These are phyloP conservation scores for Calonectria ilicicola DNA, from an alignment of 2,329 filamentous ascomycete species.

Conservation along the genomic window DNA sequence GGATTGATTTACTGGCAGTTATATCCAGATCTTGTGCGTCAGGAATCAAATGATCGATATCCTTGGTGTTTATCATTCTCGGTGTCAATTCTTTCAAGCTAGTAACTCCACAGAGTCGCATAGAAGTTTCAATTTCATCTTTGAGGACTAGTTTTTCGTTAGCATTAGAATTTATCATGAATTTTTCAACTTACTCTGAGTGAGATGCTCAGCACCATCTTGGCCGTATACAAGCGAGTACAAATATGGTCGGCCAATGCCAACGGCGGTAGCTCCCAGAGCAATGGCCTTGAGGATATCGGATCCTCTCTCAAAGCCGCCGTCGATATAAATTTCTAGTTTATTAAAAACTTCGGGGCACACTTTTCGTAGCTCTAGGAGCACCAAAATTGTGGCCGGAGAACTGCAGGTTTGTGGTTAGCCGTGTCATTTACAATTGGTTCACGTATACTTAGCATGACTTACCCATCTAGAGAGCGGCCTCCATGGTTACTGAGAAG, in stretches of 20 bases:
- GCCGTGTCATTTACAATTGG: too few species aligned
- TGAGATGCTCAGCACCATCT: slow-evolving; percentile 63
- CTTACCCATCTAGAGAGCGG: slow-evolving; percentile 62
- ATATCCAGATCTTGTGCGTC: slow-evolving; percentile 10
- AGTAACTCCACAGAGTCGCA: slow-evolving; percentile 41
- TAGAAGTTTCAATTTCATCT: slow-evolving; percentile 41
- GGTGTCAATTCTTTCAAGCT: slow-evolving; percentile 32
- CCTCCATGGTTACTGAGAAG: slow-evolving; percentile 70
- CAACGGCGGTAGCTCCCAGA: slow-evolving; percentile 64
- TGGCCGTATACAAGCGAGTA: slow-evolving; percentile 65
- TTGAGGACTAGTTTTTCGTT: slow-evolving; percentile 30
- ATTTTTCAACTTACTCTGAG: slow-evolving; percentile 60
- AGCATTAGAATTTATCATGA: background rate
- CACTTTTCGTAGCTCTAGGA: slow-evolving; percentile 60
- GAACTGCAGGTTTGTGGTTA: slow-evolving; percentile 35
- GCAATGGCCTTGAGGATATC: slow-evolving; percentile 65
- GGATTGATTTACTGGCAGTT: background rate
- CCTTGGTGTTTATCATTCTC: slow-evolving; percentile 39
- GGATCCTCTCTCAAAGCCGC: slow-evolving; percentile 63
- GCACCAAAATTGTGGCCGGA: slow-evolving; percentile 59
- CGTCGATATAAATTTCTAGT: slow-evolving; percentile 64
- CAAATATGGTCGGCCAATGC: slow-evolving; percentile 63
- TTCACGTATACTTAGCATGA: background rate
- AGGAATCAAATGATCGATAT: slow-evolving; percentile 39
- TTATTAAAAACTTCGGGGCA: slow-evolving; percentile 60